Evolutionary conservation across 2,329 filamentous ascomycete species (phyloP).

Genomic region (Lasiodiplodia citricola): DNA sequence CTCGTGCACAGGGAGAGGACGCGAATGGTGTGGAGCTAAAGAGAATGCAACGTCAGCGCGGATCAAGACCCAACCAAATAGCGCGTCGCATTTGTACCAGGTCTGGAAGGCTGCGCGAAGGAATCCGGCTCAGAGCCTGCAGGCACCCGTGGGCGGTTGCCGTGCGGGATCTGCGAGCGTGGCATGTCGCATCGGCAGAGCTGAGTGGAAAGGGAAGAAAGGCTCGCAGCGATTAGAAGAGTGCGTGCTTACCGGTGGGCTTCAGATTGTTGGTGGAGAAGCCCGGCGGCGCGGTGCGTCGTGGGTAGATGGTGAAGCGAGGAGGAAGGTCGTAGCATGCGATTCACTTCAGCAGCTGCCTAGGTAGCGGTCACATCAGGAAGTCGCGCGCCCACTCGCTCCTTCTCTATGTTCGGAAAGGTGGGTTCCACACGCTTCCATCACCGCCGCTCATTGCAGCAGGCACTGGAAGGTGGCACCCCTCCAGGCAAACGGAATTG

Average conservation of each 20-base stretch:
- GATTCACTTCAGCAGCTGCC: not conserved
- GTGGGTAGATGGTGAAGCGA: not conserved
- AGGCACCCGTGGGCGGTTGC: conserved; percentile 24
- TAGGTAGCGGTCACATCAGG: not conserved
- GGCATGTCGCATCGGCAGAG: conserved; percentile 13
- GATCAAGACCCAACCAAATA: not conserved
- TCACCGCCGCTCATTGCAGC: not conserved
- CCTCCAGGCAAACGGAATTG: not conserved
- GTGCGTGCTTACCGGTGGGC: not conserved
- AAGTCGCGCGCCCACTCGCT: not conserved
- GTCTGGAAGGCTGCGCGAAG: not conserved
- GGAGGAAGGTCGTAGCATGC: not conserved
- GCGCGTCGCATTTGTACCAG: not conserved
- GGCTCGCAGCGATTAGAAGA: not conserved
- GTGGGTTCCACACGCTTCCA: not conserved
- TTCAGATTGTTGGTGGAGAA: not conserved
- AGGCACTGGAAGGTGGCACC: not conserved
- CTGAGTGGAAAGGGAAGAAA: not conserved
- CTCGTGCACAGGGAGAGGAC: not conserved
- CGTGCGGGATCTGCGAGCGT: conserved; percentile 15
- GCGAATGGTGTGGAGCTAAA: conserved; percentile 21
- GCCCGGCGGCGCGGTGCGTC: not conserved
- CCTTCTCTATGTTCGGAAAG: not conserved
- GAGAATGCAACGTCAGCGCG: not conserved
- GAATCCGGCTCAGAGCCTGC: conserved; percentile 1